Evolutionary conservation across 2,329 filamentous ascomycete genomes (phyloP), one percentile per base, ranked within the genome.

Genomic region (Monosporascus sp.): DNA sequence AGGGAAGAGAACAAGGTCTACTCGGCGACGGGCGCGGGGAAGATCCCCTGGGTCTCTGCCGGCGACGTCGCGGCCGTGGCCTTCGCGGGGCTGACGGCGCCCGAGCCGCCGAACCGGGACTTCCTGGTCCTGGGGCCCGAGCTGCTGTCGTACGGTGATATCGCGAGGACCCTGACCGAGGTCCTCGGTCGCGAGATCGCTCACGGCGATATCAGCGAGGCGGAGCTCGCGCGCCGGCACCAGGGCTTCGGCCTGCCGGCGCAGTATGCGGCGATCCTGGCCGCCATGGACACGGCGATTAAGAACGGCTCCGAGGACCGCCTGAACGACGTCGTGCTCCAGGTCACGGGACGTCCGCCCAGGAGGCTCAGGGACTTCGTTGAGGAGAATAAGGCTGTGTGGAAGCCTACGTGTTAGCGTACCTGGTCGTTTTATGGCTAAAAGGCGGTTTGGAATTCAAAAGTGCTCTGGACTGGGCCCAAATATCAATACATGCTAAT

Each of bases 61-160:
- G 62, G 70, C 27, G 77, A 80, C 51, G 76, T 80, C 49, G 75
- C 76, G 0, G 70, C 69, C 4, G 71, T 76, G 2, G 75, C 72
- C 1, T 68, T 70, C 52, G 59, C 66, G 42, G 67, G 71, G 1
- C 62, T 80, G 42, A 73, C 68, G 7, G 66, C 70, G 18, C 51
- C 64, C 25, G 62, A 69, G 11, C 55, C 72, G 4, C 70, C 72
- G 15, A 75, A 78, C 53, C 70, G 64, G 0, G 73, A 78, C 34
- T 68, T 65, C 51, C 11, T 70, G 1, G 55, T 75, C 14, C 49
- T 72, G 2, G 71, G 73, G 1, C 65, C 70, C 0, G 69, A 74
- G 54, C 52, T 72, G 47, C 55, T 73, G 7, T 60, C 62, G 0
- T 73, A 73, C 48, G 54, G 53, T 9, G 67, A 72, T n/a, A 67